Evolutionary conservation across 179 eudicot genomes (phyloP).

Genomic region (Corrigiola litoralis): DNA sequence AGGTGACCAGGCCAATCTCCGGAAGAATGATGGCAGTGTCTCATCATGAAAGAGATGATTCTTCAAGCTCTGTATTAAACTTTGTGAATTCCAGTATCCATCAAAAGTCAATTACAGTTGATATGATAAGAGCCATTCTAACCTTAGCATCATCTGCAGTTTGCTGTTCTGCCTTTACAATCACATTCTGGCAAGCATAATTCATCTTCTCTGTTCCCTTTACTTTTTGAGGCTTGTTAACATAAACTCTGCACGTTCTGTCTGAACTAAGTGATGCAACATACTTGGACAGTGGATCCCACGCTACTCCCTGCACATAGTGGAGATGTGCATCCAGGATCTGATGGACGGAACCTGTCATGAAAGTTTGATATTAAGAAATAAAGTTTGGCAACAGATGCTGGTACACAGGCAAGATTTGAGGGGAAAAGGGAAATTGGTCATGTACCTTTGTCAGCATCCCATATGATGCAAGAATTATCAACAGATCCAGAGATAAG

Average conservation of each 20-base stretch:
- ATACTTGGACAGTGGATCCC: slow-evolving; percentile 87
- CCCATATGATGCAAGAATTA: slow-evolving; percentile 97
- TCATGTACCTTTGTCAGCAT: slow-evolving; percentile 65
- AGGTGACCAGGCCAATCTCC: slow-evolving; percentile 96
- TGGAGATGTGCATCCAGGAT: slow-evolving; percentile 88
- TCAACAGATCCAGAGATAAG: slow-evolving; percentile 94
- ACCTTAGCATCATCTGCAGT: slow-evolving; percentile 72
- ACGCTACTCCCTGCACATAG: slow-evolving; percentile 98
- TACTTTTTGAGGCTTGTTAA: slow-evolving; percentile 65
- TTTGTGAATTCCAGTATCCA: slow-evolving; percentile 3
- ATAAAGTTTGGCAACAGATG: not conserved
- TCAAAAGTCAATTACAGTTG: not conserved
- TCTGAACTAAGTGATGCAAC: slow-evolving; percentile 92
- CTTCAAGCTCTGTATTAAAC: slow-evolving; percentile 55
- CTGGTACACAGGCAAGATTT: not conserved
- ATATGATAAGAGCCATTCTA: slow-evolving; percentile 3
- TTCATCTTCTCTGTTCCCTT: slow-evolving; percentile 72
- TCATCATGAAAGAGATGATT: slow-evolving; percentile 91
- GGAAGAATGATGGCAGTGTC: slow-evolving; percentile 94
- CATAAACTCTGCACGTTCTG: slow-evolving; percentile 81
- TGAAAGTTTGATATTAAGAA: slow-evolving; percentile 1
- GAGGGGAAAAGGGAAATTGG: not conserved
- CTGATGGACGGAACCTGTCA: slow-evolving; percentile 82
- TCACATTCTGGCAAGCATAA: slow-evolving; percentile 77
- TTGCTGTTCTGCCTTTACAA: slow-evolving; percentile 66